phyloP scores from a whole-genome alignment of 1,139 yeast genomes.

The Geotrichum reessii region DNA sequence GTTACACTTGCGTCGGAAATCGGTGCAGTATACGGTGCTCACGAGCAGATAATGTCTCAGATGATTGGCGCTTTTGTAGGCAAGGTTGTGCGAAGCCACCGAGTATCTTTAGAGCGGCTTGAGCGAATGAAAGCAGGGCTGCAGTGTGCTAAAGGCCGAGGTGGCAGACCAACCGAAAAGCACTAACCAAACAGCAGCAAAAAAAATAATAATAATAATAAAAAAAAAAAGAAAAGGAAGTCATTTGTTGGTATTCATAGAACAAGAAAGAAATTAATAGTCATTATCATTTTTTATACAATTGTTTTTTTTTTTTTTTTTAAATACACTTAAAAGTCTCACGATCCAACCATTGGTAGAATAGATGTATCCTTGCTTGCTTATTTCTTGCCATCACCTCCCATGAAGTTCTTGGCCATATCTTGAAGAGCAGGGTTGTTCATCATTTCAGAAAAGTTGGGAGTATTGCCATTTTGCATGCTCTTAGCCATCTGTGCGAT shows the following conservation, averaged over 20 bases:
- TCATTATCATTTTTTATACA: not conserved
- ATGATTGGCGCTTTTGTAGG: constrained; percentile 31
- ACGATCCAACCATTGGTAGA: not conserved
- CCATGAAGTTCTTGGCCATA: constrained; percentile 43
- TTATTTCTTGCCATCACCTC: constrained; percentile 22
- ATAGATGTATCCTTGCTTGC: not conserved
- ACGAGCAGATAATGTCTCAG: constrained; percentile 26
- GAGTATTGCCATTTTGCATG: constrained; percentile 32
- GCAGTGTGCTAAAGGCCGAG: not conserved
- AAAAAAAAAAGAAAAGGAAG: too few relatives aligned
- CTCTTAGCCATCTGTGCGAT: constrained; percentile 21
- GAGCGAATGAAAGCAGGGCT: constrained; percentile 20
- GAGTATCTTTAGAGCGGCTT: constrained; percentile 38
- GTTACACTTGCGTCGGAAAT: constrained; percentile 38
- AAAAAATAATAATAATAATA: too few relatives aligned
- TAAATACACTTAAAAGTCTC: not conserved
- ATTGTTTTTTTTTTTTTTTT: not conserved
- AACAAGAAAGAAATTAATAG: not conserved
- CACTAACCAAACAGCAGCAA: too few relatives aligned
- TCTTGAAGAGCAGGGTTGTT: constrained; percentile 72
- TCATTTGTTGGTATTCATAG: not conserved
- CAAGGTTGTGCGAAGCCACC: constrained; percentile 30
- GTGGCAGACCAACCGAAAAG: not conserved
- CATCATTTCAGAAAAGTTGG: constrained; percentile 65
- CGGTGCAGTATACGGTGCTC: constrained; percentile 36